Evolutionary conservation across 768 basidiomycete species (phyloP).

Genomic region (Podaxis sp.): DNA sequence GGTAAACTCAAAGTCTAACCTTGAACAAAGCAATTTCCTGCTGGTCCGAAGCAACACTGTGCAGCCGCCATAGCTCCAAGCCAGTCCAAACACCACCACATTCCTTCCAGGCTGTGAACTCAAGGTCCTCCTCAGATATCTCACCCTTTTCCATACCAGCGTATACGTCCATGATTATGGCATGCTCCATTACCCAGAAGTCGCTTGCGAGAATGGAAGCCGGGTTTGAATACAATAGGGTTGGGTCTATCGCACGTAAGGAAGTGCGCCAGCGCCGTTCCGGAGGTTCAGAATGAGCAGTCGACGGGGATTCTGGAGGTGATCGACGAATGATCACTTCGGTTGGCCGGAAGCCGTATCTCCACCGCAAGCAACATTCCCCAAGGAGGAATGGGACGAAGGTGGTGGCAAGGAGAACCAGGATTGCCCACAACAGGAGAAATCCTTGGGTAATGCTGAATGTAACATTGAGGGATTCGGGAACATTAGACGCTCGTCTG

Average conservation of each 20-base stretch:
- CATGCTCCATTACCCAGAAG: conserved; percentile 27
- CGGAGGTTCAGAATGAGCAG: conserved; percentile 15
- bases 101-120: conserved; percentile 27
- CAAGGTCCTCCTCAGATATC: conserved; percentile 23
- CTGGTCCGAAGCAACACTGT: conserved; percentile 24
- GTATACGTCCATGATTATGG: conserved; percentile 25
- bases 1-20: conserved; percentile 10
- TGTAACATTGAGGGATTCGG: conserved; percentile 16
- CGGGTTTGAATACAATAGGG: conserved; percentile 23
- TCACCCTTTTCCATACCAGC: conserved; percentile 18
- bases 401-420: conserved; percentile 24
- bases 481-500: conserved; percentile 16
- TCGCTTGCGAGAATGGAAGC: conserved; percentile 25
- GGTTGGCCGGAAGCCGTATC: conserved; percentile 24
- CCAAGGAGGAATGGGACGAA: conserved; percentile 28
- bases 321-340: conserved; percentile 27
- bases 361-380: conserved; percentile 27
- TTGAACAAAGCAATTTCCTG: conserved; percentile 25
- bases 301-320: conserved; percentile 12
- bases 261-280: conserved; percentile 23
- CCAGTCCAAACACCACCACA: conserved; percentile 22
- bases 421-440: conserved; percentile 22
- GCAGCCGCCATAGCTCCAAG: conserved; percentile 27
- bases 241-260: conserved; percentile 23
- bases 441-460: conserved; percentile 24